Base-by-base conservation (phyloP, 768 basidiomycete species). In the Hericium rajendrae region DNA sequence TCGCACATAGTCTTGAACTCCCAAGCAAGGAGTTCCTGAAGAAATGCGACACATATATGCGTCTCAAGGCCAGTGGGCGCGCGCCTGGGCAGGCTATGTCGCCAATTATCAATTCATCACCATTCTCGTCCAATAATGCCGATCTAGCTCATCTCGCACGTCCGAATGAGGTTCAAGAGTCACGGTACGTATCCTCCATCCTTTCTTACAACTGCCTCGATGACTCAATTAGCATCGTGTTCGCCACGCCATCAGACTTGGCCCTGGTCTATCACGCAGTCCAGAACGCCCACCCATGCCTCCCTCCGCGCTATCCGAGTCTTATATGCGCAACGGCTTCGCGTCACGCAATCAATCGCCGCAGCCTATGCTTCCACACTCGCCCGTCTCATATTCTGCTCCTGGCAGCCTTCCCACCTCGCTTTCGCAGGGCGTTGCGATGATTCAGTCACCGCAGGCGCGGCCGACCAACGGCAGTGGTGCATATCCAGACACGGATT, bases 11-110 rank as follows among this genome's bases (percentile, higher is more conserved):
- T 53, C 71, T 94, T 72, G 95, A 98, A 41, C 78, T 97, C 26
- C 92, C 94, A 1, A 84, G 86, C 62, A 95, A 95, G 70, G 95
- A 99, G 48, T 93, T 98, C 68, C 73, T 97, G 74, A 97, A 91
- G 79, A 94, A 91, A 72, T 91, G 89, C 61, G 91, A 94, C 59
- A 86, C 85, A n/a, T 95, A 92, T 70, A 82, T 92, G 80, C 82
- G 81, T 57, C 62, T 87, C 32, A 88, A 83, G 70, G 74, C 80
- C 4, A 72, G 69, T 41, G 85, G 82, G 59, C 84, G 84, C n/a
- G 73, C 78, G 52, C 70, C 76, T 20, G 69, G 66, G 24, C 41
- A 54, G 18, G 51, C 70, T 50, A 70, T 65, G 51, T 72, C 72
- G 28, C 72, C 75, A 16, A 64, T 74, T 38, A 63, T 68, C 20